Conservation (phyloP, 192 early-diverging fungal species). For the Polychytrium aggregatum region DNA sequence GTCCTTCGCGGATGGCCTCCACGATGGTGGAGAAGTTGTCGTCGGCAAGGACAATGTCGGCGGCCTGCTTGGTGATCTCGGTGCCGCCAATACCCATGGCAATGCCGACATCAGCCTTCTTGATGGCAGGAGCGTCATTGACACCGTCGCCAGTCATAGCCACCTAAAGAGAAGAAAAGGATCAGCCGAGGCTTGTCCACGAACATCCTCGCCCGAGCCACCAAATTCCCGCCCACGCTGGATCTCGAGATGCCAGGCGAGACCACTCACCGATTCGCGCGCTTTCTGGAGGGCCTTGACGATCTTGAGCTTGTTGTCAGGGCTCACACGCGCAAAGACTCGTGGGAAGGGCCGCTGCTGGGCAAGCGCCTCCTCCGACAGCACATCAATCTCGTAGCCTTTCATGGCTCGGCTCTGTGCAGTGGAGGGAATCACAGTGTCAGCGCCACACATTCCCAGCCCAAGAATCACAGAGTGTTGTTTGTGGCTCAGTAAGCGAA, state of each 20-base stretch:
- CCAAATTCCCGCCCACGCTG: too few species aligned
- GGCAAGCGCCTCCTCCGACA: constrained; percentile 79
- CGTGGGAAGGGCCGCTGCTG: constrained; percentile 78
- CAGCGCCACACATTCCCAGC: not conserved
- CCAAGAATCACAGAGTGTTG: constrained; percentile 1
- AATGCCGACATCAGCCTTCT: constrained; percentile 89
- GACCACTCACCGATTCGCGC: constrained; percentile 35
- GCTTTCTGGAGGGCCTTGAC: constrained; percentile 78
- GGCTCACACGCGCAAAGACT: constrained; percentile 91
- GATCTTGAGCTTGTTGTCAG: constrained; percentile 95
- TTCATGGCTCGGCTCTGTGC: constrained; percentile 63
- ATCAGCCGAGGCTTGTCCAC: not conserved
- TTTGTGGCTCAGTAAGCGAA: too few species aligned
- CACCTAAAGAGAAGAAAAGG: too few species aligned
- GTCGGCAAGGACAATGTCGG: constrained; percentile 89
- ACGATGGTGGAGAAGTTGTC: constrained; percentile 97
- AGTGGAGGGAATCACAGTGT: not conserved
- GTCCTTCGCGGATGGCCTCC: constrained; percentile 82
- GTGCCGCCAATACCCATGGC: constrained; percentile 96
- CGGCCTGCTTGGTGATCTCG: constrained; percentile 97
- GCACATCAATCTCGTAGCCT: constrained; percentile 78
- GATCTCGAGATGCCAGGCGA: too few species aligned
- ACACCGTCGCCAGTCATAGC: constrained; percentile 97
- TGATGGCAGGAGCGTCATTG: constrained; percentile 89
- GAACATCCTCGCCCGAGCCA: too few species aligned